A percentile compares a stretch with the other conserved stretches of the same genome.
Conservation (phyloP, 371 early-diverging fungal genomes). For the Encephalitozoon cuniculi region DNA sequence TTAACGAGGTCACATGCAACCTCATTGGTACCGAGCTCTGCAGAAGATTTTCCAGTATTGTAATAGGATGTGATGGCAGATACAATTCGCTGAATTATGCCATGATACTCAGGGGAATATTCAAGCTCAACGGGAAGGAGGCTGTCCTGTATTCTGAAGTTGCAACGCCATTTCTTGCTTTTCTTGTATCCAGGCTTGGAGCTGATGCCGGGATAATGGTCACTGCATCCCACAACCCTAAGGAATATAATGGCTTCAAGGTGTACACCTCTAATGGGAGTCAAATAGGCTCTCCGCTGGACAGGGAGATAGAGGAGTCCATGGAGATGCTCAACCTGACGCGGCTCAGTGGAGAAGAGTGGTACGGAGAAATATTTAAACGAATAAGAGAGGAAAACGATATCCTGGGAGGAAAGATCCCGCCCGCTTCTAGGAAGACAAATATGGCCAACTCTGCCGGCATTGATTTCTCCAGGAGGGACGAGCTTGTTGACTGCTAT, state of each 20-base stretch:
- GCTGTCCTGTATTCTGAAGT: background rate
- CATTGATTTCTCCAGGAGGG: background rate
- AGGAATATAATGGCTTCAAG: slow-evolving; percentile 93
- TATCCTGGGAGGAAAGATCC: background rate
- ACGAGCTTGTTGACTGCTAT: background rate
- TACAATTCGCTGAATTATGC: background rate
- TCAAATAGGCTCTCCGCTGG: slow-evolving; percentile 88
- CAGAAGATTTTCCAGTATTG: background rate
- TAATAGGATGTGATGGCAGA: slow-evolving; percentile 15
- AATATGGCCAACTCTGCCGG: background rate
- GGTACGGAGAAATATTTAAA: background rate
- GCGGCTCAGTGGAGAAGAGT: background rate
- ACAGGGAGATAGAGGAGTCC: slow-evolving; percentile 59
- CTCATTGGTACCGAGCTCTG: slow-evolving; percentile 20
- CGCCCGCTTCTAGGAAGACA: background rate
- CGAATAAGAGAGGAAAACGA: background rate
- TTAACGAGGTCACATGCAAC: slow-evolving; percentile 29
- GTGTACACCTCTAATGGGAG: slow-evolving; percentile 92
- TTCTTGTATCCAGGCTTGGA: background rate
- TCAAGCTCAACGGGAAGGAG: background rate
- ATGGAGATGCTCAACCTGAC: background rate
- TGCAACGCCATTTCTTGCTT: background rate
- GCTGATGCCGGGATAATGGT: slow-evolving; percentile 76
- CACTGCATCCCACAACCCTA: slow-evolving; percentile 96
- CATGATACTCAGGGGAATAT: background rate